Evolutionary conservation across 1,139 yeast species (phyloP), one percentile per base, ranked within the genome.

Genomic region (Diutina ranongensis): DNA sequence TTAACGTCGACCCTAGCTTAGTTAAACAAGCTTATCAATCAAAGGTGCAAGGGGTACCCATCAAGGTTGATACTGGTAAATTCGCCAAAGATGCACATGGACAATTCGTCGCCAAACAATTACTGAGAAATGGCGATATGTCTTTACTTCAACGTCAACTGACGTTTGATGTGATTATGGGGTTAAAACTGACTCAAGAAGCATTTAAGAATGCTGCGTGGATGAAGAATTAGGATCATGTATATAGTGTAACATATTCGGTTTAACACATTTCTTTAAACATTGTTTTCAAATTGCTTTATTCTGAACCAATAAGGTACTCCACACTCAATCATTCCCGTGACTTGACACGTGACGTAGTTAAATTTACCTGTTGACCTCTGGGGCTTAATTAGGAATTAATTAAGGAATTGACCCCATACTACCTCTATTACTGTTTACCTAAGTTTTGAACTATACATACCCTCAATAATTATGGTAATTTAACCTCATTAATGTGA

Each of bases 1-100:
- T 60, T 46, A 59, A 60, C 8, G 57, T 68, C 32, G 57, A 65
- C 45, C 49, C 52, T 16, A 55, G 55, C 5, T 50, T 52, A 31
- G 50, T 69, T 15, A 55, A 57, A 28, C 49, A 55, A 31, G 60
- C 68, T 47, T 55, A 68, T 40, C 55, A 59, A 22, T 56, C 58
- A 31, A 61, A 67, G 33, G 69, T 67, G 31, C 60, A 58, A 52
- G 76, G 76, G n/a, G 56, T 61, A 48, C 48, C 54, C 19, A 47
- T 59, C 33, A 40, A 44, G 18, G 44, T 49, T 31, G 49, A 48
- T 27, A 41, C 47, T 16, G 36, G 46, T 16, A 48, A 49, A 18
- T 40, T 50, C 33, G 45, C 52, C 21, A 52, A 48, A 27, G 46
- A 46, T 21, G 45, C 42, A 1, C 44, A 47, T 35, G 62, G 61